Evolutionary conservation across 148 eudicot species (phyloP), one percentile per base, ranked within the genome.

Genomic region (Rhododendron mucronatum): DNA sequence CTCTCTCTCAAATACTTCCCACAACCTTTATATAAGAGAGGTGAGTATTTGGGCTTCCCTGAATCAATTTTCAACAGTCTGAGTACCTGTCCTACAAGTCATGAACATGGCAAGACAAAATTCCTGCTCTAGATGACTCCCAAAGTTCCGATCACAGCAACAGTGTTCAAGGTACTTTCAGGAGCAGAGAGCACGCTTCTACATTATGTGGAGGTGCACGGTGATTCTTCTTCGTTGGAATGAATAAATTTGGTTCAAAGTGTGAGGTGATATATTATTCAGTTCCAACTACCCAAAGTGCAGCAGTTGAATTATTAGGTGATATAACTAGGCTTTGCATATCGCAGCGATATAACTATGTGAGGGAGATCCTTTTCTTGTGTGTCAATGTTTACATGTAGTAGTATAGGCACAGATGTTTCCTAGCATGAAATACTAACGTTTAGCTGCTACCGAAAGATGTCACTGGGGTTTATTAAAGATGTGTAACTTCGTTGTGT

Each of bases 131-230:
- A 63, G 33, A 20, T 63, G 87, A 76, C 39, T 55, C 61, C 55
- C 30, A 63, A 85, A 85, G 87, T 51, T 67, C 21, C 0, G 39
- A 16, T 28, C 86, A 21, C 85, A 84, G 88, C 84, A 65, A 77
- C 84, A 51, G 86, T 89, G 84, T 63, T 85, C 84, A 23, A 88
- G 84, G 59, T 88, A 86, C 61, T 15, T 89, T 23, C 86, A 86
- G 55, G 88, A 88, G 88, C 88, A 80, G 78, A 80, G 87, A 67
- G 86, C 89, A 13, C 77, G 89, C 4, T 45, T 89, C 65, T 87
- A 87, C 80, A 89, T 89, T 33, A 51, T 89, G 11, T 89, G 91
- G 89, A 87, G 83, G 83, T 89, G 91, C 81, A 83, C 83, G 5
- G 61, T 86, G 59, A 87, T 86, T 89, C 88, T 89, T 61, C 87